Base-by-base conservation (phyloP, 306 rosid genomes). In the Rubus parviflorus region DNA sequence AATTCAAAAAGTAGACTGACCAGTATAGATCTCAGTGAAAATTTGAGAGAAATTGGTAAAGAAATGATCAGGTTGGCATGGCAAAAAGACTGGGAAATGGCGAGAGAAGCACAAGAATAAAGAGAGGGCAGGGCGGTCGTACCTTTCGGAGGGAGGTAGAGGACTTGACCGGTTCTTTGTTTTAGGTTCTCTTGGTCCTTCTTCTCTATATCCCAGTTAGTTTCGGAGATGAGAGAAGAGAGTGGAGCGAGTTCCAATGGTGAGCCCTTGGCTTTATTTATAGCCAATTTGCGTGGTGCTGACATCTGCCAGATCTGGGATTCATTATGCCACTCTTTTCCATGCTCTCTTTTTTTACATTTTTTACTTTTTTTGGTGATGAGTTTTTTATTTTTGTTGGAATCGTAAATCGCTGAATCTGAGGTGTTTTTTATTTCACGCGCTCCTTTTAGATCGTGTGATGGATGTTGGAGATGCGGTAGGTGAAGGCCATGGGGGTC, bases 241-340 rank as follows among this genome's bases (percentile, higher is more conserved):
- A 66, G 11, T 20, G 70, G 85, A 72, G 81, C 85, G 82, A 82
- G 79, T 82, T 82, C 42, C 12, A 75, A 38, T 48, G 72, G 7
- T 20, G 53, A 16, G 19, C 47, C 42, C 8, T 77, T 75, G 74
- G 69, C 62, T 41, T 3, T 85, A 90, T 86, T 88, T 90, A 90
- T 90, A 85, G 86, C 76, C 68, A 51, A 49, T 65, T 17, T 5
- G 3, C 42, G 19, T n/a, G 0, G 19, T 6, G 6, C 7, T 25
- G 17, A 25, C 66, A 25, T 20, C 57, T 3, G 25, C 35, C 41
- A 53, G 91, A 83, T 88, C 89, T 88, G 66, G 54, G 58, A 19
- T 40, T n/a, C n/a, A n/a, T n/a, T 25, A 1, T 25, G 35, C 35
- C 35, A 30, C 0, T 23, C 11, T 3, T 61, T 61, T 35, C 16